Conservation (phyloP, 805 yeast genomes). For the Starmerella bombicola region DNA sequence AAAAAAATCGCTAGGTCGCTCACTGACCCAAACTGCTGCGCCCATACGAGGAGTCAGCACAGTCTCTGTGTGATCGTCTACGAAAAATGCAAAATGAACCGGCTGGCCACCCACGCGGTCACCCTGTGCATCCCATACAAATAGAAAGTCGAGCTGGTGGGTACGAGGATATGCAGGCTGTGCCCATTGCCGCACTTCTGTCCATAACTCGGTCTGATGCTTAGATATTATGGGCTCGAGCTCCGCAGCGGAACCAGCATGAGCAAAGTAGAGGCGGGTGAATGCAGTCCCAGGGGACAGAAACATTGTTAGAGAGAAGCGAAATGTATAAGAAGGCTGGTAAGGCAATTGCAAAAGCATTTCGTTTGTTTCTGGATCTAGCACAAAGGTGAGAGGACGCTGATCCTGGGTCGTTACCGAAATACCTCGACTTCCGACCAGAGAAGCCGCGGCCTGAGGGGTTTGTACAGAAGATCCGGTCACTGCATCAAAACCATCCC, state of each 20-base stretch:
- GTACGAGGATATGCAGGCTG: constrained; percentile 73
- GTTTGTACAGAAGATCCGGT: neutral
- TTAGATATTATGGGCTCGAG: constrained; percentile 1
- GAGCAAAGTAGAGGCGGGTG: constrained; percentile 11
- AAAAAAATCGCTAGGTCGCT: constrained; percentile 3
- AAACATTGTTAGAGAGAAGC: constrained; percentile 14
- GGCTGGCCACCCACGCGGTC: constrained; percentile 25
- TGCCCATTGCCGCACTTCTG: constrained; percentile 8
- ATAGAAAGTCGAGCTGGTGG: constrained; percentile 62
- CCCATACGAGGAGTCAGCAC: constrained; percentile 4
- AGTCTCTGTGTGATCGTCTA: constrained; percentile 24
- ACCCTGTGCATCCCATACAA: constrained; percentile 17
- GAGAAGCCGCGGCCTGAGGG: neutral
- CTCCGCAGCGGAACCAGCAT: constrained; percentile 10
- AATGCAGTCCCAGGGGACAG: constrained; percentile 15
- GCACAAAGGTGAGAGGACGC: constrained; percentile 18
- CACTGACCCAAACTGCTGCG: constrained; percentile 29
- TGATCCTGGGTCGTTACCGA: constrained; percentile 7
- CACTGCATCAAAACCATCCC: no score
- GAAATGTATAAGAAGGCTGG: constrained; percentile 14
- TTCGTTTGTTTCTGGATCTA: constrained; percentile 19
- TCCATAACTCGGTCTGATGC: constrained; percentile 10
- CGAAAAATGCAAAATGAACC: constrained; percentile 31
- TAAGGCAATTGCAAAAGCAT: constrained; percentile 20
- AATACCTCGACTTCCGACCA: neutral